A percentile compares a stretch with the other conserved stretches of the same genome.
These are phyloP conservation scores for Scheffersomyces titani DNA, from an alignment of 1,139 yeast species.

Conservation along the genomic window DNA sequence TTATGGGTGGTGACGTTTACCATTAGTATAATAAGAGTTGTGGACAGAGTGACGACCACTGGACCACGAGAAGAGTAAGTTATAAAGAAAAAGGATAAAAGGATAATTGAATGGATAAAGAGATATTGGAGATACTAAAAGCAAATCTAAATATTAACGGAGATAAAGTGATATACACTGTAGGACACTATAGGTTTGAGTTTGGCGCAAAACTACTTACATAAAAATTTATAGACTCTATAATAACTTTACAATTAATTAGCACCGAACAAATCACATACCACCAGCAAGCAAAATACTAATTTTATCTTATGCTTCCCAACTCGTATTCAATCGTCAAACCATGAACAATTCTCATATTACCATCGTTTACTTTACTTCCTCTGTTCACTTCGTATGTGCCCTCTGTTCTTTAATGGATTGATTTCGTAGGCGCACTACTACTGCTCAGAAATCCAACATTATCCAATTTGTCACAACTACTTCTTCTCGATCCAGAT, in stretches of 20 bases:
- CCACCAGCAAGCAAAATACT: background rate
- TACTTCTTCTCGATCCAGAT: background rate
- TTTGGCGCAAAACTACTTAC: too few relatives aligned
- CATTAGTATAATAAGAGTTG: conserved; percentile 79
- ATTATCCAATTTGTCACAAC: background rate
- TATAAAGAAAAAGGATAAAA: background rate
- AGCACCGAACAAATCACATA: background rate
- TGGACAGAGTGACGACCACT: conserved; percentile 57
- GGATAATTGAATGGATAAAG: background rate
- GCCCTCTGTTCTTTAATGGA: too few relatives aligned
- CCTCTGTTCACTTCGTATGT: too few relatives aligned
- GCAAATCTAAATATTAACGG: background rate
- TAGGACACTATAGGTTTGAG: background rate
- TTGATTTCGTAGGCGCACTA: background rate
- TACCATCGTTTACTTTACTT: background rate
- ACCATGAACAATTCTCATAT: background rate
- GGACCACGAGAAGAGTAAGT: conserved; percentile 7
- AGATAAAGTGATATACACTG: background rate
- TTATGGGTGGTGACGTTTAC: conserved; percentile 88
- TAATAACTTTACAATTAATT: too few relatives aligned
- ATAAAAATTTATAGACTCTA: background rate
- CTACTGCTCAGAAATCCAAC: background rate
- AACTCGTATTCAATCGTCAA: background rate
- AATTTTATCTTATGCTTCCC: background rate
- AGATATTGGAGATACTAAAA: background rate